Base-by-base conservation (phyloP, 1,139 yeast genomes). In the Debaryomyces sp. region DNA sequence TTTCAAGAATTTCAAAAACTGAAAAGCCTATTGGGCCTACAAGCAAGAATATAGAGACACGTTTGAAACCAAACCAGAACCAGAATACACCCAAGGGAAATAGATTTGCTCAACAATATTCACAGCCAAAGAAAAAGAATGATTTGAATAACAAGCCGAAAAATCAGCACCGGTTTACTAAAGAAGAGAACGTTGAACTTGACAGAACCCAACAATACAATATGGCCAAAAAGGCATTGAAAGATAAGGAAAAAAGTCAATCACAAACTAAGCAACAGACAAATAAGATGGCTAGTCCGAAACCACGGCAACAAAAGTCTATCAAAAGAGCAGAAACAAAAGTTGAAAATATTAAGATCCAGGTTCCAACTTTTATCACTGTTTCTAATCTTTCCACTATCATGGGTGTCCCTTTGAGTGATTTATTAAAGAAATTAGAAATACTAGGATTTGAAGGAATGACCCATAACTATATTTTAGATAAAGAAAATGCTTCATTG, bases 401-500 rank as follows among this genome's bases (percentile, higher is more conserved):
- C 37, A 69, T 94, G 56, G 78, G 81, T 49, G 81, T 88, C 10
- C 81, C 91, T 9, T 77, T 88, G 30, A 81, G 80, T 29, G 78
- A 74, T 21, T 74, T 94, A 8, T 73, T 87, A 46, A 67, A 68
- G 41, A 84, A 82, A 46, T 74, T 94, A 67, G 71, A 73, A 48
- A 80, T 73, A 1, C 73, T 90, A 59, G 99, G 98, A 0, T 92
- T 87, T 61, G 87, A 86, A 48, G 84, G 87, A 50, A 76, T 84
- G 58, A 77, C 87, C 15, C 87, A 87, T 57, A 89, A 89, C 56
- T 89, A 85, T 64, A 89, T 94, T 57, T 70, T 94, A 27, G 96
- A 92, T 54, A 84, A 80, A 51, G 98, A 92, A 59, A 89, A 89
- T 39, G 96, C 97, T 0, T 79, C 86, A 13, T 70, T 94, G 53